phyloP scores from a whole-genome alignment of 108 stramenopile genomes.

The Licmophora abbreviata region DNA sequence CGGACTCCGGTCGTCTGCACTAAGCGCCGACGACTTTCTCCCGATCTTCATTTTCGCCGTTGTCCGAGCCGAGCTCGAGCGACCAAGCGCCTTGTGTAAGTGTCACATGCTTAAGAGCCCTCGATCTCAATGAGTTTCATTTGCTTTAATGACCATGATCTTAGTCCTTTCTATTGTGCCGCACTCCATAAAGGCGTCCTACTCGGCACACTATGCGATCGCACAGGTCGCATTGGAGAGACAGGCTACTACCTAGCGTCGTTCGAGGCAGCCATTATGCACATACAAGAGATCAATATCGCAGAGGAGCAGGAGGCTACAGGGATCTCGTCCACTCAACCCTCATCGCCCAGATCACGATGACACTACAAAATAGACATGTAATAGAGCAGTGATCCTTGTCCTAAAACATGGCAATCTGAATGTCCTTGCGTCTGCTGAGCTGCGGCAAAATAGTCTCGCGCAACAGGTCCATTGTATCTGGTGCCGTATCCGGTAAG shows the following conservation, averaged over 20 bases:
- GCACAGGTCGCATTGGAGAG: conserved; percentile 68
- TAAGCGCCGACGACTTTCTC: conserved; percentile 90
- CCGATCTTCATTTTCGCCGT: conserved; percentile 88
- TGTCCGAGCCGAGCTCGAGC: conserved; percentile 69
- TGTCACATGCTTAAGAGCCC: neutral
- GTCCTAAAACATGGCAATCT: conserved; percentile 63
- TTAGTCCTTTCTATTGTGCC: neutral
- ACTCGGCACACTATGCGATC: conserved; percentile 71
- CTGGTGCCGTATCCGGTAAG: conserved; percentile 76
- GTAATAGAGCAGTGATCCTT: no score
- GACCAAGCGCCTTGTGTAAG: conserved; percentile 74
- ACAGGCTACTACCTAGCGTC: conserved; percentile 85
- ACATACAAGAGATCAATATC: conserved; percentile 72
- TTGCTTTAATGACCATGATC: neutral
- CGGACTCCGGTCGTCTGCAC: no score
- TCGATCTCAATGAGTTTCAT: no score
- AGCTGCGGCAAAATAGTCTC: conserved; percentile 47
- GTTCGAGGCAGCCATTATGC: conserved; percentile 79
- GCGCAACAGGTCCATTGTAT: conserved; percentile 48
- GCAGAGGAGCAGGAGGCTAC: conserved; percentile 17
- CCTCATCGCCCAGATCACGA: no score
- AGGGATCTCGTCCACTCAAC: no score
- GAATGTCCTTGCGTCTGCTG: conserved; percentile 32
- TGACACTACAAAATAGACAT: no score
- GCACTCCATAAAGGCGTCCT: conserved; percentile 32